Evolutionary conservation across 2,329 filamentous ascomycete species (phyloP), one percentile per base, ranked within the genome.

Genomic region (Mycosphaerelloides madeirae): DNA sequence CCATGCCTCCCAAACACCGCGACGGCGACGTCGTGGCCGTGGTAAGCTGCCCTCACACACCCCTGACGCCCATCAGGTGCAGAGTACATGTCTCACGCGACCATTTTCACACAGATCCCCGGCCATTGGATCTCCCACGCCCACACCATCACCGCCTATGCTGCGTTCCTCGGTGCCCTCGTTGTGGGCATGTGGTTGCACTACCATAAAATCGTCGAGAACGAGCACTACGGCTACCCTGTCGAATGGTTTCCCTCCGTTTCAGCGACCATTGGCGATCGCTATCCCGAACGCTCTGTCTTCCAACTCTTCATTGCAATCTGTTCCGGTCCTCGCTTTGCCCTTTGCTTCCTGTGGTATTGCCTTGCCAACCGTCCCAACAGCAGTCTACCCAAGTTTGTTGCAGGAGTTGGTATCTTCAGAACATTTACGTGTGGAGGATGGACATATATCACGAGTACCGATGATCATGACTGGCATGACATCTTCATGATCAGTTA

Each of bases 401-500:
- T 97, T 49, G 84, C 84, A 35, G 77, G 78, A 31, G 83, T 87
- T 58, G 93, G 93, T 44, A 56, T 96, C 41, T 84, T 97, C 62
- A 82, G 93, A 58, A 96, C 91, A 8, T 71, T 97, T 46, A 95
- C 89, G 3, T 98, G 93, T 63, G 93, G 91, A 58, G 93, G 93
- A 47, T 98, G 93, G 91, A 96, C 93, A 41, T 98, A 97, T 68
- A 83, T 98, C 50, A 98, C 93, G 19, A 97, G 93, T 50, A 98
- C 93, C 33, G 93, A 98, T 65, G 88, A 97, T 65, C 93, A 98
- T 68, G 83, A 95, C 68, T 97, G 89, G 90, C 93, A 98, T 66
- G 93, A 98, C 63, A 91, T 97, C 52, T 91, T 98, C 66, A 98
- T 98, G 93, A 96, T 98, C 57, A 94, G 89, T 12, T 98, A 98